Evolutionary conservation across 805 yeast genomes (phyloP), one percentile per base, ranked within the genome.

Genomic region (Wickerhamomyces pijperi): DNA sequence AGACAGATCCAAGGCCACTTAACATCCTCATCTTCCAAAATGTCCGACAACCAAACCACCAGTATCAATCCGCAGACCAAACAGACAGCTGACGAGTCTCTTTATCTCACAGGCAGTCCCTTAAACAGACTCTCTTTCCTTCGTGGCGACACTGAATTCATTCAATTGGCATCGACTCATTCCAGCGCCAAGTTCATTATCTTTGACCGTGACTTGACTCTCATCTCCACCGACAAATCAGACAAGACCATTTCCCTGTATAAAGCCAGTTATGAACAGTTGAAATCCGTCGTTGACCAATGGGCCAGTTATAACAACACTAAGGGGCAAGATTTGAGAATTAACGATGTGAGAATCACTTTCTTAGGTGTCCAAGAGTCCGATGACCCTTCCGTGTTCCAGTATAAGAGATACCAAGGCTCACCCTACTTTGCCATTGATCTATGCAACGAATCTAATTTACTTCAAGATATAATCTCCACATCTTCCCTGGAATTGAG

Each of bases 371-470:
- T 73, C 4, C 74, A 73, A 49, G 69, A 67, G 45, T 42, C 40
- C 60, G 46, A 51, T 21, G 6, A 3, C 2, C 9, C 35, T 12
- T 15, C 29, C 4, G 68, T 63, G 19, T 53, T 70, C 37, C 62
- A 55, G 35, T 64, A 66, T 50, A 68, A 67, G 43, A 65, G 17
- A 7, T 74, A 77, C 53, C 63, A 61, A 36, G 88, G 90, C 7
- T 61, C 68, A 4, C 83, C 90, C 1, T 70, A 70, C 44, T 80
- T 68, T 56, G 84, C 78, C 0, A 65, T 82, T 28, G 86, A 81
- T 51, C 57, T 77, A 1, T 34, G 44, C 13, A 39, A 39, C 14
- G 19, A 32, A 13, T 13, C 34, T 2, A 13, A 28, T 5, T 35
- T 41, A 7, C 32, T 34, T 3, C 13, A 25, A 3, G 35, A 29